Conservation (phyloP, 495 filamentous ascomycete species). For the Podospora comata region DNA sequence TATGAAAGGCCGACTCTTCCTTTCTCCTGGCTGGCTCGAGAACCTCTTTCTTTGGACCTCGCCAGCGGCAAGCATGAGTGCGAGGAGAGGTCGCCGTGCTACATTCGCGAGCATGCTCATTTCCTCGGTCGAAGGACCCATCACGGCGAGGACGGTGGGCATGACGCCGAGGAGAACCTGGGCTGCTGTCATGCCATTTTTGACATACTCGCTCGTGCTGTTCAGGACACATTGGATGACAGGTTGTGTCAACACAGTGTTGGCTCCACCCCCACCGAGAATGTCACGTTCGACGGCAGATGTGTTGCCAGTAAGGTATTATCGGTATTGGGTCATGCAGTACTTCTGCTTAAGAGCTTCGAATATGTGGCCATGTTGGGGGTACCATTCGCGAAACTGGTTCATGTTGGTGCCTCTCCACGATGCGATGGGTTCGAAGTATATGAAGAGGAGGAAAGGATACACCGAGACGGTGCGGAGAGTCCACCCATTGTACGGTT, state of each 20-base stretch:
- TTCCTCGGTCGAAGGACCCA: constrained; percentile 23
- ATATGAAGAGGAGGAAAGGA: no score
- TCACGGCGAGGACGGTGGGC: constrained; percentile 23
- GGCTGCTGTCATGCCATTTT: constrained; percentile 18
- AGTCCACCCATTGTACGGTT: no score
- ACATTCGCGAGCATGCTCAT: constrained; percentile 16
- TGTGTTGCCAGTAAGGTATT: not conserved
- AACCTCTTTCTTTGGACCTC: not conserved
- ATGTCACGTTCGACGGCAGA: not conserved
- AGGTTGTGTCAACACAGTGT: constrained; percentile 13
- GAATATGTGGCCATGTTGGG: not conserved
- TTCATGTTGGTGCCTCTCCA: not conserved
- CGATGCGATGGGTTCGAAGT: no score
- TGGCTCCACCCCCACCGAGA: not conserved
- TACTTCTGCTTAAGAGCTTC: not conserved
- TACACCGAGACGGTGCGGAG: no score
- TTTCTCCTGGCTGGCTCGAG: not conserved
- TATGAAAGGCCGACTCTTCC: not conserved
- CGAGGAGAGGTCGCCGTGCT: constrained; percentile 22
- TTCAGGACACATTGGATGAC: constrained; percentile 26
- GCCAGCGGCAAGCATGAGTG: constrained; percentile 14
- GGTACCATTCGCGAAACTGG: constrained; percentile 1
- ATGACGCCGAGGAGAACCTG: constrained; percentile 28
- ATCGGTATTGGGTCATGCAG: not conserved
- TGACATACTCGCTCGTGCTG: constrained; percentile 21